phyloP scores from a whole-genome alignment of 1,284 basidiomycete species.

The Leccinum pallidistipes region DNA sequence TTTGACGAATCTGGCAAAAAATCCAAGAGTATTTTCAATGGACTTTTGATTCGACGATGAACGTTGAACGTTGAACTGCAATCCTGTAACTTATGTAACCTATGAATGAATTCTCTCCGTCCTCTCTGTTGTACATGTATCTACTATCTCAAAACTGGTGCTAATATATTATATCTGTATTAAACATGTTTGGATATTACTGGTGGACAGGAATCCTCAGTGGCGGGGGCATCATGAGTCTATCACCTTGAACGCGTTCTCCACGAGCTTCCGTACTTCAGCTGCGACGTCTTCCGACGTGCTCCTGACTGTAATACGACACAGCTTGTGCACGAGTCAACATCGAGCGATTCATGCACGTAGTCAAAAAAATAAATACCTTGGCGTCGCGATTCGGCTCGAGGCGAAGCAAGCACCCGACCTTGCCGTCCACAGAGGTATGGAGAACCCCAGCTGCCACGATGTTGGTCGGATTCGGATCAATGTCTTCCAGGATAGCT shows the following conservation, averaged over 20 bases:
- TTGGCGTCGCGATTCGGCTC: conserved; percentile 97
- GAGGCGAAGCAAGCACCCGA: conserved; percentile 89
- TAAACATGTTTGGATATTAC: conserved; percentile 17
- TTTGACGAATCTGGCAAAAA: conserved; percentile 31
- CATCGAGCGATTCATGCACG: background rate
- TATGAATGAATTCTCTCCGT: background rate
- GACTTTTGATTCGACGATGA: conserved; percentile 34
- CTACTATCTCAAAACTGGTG: conserved; percentile 7
- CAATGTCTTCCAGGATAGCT: conserved; percentile 76
- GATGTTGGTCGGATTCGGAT: conserved; percentile 85
- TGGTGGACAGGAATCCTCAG: conserved; percentile 6
- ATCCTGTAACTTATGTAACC: background rate
- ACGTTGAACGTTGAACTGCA: no score
- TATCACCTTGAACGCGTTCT: conserved; percentile 48
- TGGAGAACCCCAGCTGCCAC: conserved; percentile 94
- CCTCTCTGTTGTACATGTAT: background rate
- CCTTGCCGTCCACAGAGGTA: conserved; percentile 85
- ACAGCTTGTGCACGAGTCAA: conserved; percentile 56
- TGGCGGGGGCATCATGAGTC: conserved; percentile 13
- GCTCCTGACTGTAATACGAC: conserved; percentile 91
- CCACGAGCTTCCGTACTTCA: conserved; percentile 73
- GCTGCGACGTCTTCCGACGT: conserved; percentile 91
- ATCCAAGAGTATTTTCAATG: conserved; percentile 30
- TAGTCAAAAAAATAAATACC: conserved; percentile 43
- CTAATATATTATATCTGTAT: conserved; percentile 32